Percentiles rank a stretch among this genome's conserved stretches.
These are phyloP conservation scores for Firmiana major DNA, from an alignment of 345 rosid species.

Conservation along the genomic window DNA sequence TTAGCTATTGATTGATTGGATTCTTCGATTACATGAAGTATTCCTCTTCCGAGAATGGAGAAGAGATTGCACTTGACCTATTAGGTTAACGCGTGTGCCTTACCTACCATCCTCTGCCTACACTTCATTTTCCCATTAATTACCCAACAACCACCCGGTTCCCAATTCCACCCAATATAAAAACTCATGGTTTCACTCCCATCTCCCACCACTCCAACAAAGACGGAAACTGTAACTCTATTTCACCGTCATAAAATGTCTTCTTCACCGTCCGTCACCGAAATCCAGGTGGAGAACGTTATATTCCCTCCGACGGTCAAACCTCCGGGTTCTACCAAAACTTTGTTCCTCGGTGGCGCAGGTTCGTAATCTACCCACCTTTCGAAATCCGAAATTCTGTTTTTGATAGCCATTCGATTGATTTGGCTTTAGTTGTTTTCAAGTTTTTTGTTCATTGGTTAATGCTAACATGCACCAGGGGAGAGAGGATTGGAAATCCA, in stretches of 20 bases:
- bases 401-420: not conserved
- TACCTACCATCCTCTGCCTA: not conserved
- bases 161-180: too few species aligned
- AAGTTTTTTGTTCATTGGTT: not conserved
- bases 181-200: not conserved
- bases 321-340: conserved; percentile 61
- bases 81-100: not conserved
- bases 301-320: conserved; percentile 51
- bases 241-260: too few species aligned
- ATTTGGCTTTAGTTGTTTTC: not conserved
- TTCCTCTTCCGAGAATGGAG: too few species aligned
- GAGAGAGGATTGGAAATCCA: conserved; percentile 68
- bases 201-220: not conserved
- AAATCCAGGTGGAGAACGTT: conserved; percentile 44
- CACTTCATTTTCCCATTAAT: not conserved
- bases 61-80: too few species aligned
- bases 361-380: conserved; percentile 30
- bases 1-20: too few species aligned
- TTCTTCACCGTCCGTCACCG: conserved; percentile 23
- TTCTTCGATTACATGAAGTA: too few species aligned
- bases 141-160: not conserved
- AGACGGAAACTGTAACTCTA: too few species aligned
- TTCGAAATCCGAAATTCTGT: not conserved
- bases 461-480: conserved; percentile 39
- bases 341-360: conserved; percentile 82